Conservation (phyloP, 169 alveolate genomes). For the Cryptosporidium ubiquitum region DNA sequence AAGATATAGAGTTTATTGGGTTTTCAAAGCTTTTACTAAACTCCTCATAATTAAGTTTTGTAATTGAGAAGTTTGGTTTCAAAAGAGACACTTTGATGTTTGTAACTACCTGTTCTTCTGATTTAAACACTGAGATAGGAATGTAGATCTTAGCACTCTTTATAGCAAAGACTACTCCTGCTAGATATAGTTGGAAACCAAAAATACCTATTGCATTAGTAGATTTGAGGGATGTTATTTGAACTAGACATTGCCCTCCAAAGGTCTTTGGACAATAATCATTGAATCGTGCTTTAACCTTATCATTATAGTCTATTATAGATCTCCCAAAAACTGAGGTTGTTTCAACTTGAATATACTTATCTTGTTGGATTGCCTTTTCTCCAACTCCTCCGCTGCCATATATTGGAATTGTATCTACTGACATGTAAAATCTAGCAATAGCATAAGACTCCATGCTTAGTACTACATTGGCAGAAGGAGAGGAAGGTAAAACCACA, state of each 20-base stretch:
- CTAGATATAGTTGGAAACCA: conserved; percentile 56
- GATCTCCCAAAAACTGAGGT: conserved; percentile 60
- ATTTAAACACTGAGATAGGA: conserved; percentile 13
- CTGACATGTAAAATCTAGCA: conserved; percentile 12
- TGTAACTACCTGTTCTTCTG: not conserved
- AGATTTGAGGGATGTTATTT: conserved; percentile 41
- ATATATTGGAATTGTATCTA: conserved; percentile 33
- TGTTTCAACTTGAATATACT: conserved; percentile 43
- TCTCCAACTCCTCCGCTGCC: conserved; percentile 35
- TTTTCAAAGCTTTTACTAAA: conserved; percentile 11
- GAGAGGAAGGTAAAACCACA: conserved; percentile 11
- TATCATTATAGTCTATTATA: conserved; percentile 27
- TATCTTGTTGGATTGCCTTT: conserved; percentile 59
- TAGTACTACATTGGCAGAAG: not conserved
- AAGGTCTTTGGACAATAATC: conserved; percentile 46
- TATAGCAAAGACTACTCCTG: conserved; percentile 34
- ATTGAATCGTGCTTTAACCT: conserved; percentile 9
- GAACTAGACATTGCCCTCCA: conserved; percentile 69
- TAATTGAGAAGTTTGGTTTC: conserved; percentile 32
- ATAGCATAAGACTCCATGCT: not conserved
- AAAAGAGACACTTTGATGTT: conserved; percentile 20
- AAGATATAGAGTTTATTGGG: conserved; percentile 11
- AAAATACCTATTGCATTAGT: conserved; percentile 63
- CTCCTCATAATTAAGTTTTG: not conserved
- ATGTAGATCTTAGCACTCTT: conserved; percentile 25